Conservation (phyloP, 228 moss, liverwort and hornwort genomes). For the Sphagnum magellanicum region DNA sequence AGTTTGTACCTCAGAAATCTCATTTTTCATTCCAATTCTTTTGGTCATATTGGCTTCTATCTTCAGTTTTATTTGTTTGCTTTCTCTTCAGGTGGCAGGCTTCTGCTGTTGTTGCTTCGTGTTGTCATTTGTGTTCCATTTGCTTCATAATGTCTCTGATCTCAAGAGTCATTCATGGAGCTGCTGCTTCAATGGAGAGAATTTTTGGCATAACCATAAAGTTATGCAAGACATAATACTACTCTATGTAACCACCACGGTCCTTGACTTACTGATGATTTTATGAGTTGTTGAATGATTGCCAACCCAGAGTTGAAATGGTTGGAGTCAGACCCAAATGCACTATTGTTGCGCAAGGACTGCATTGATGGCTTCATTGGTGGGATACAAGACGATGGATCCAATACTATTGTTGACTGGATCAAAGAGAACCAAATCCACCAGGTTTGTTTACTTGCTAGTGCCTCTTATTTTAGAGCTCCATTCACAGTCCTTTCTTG, state of each 20-base stretch:
- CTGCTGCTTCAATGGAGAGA: no score
- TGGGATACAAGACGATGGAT: constrained; percentile 61
- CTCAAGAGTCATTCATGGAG: no score
- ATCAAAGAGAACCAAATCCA: constrained; percentile 58
- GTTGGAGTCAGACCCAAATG: constrained; percentile 62
- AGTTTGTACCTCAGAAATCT: background rate
- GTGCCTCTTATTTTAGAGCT: no score
- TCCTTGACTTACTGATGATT: no score
- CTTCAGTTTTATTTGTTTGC: background rate
- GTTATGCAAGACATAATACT: no score
- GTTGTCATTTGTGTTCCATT: background rate
- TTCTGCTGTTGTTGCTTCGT: no score
- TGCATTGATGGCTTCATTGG: constrained; percentile 80
- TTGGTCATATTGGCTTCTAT: background rate
- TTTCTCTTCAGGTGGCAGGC: no score
- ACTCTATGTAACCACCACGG: no score
- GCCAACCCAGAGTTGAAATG: constrained; percentile 55
- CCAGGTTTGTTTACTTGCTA: constrained; percentile 18
- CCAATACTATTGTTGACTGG: constrained; percentile 66
- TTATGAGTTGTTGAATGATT: no score
- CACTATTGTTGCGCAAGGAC: constrained; percentile 69
- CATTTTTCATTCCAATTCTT: no score
- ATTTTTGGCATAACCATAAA: no score
- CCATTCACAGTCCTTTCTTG: no score
- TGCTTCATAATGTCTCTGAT: background rate